These are phyloP conservation scores for Xylariaceae sp. DNA, from an alignment of 2,329 filamentous ascomycete genomes.

Conservation along the genomic window DNA sequence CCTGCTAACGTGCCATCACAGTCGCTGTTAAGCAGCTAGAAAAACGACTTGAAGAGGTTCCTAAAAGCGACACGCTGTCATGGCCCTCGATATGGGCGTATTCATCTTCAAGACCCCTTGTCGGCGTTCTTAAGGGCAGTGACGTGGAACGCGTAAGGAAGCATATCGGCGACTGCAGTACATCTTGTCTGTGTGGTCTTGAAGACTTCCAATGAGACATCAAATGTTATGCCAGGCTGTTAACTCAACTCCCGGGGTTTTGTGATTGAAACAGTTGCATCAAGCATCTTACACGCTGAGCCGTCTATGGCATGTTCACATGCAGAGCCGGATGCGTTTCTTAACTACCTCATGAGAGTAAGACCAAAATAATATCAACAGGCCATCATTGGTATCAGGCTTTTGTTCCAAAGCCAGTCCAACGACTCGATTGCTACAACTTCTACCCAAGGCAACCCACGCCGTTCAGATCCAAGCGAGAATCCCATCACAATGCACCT, in stretches of 20 bases:
- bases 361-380: not conserved
- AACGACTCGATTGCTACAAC: too few species aligned
- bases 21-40: slow-evolving; percentile 63
- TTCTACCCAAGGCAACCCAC: too few species aligned
- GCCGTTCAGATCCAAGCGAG: too few species aligned
- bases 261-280: not conserved
- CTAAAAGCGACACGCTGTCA: slow-evolving; percentile 17
- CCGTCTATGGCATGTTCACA: too few species aligned
- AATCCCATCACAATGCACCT: too few species aligned
- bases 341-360: not conserved
- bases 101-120: slow-evolving; percentile 29
- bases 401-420: too few species aligned
- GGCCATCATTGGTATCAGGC: too few species aligned
- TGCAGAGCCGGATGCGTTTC: not conserved
- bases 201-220: slow-evolving; percentile 18
- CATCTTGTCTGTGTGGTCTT: slow-evolving; percentile 29
- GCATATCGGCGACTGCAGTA: slow-evolving; percentile 30
- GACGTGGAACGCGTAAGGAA: slow-evolving; percentile 21
- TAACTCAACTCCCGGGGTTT: not conserved
- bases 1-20: slow-evolving; percentile 29
- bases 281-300: not conserved
- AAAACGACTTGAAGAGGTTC: slow-evolving; percentile 28
- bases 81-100: slow-evolving; percentile 34
- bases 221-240: too few species aligned
- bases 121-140: slow-evolving; percentile 26